phyloP scores from a whole-genome alignment of 1,284 basidiomycete genomes.

The Cutaneotrichosporon sp. region DNA sequence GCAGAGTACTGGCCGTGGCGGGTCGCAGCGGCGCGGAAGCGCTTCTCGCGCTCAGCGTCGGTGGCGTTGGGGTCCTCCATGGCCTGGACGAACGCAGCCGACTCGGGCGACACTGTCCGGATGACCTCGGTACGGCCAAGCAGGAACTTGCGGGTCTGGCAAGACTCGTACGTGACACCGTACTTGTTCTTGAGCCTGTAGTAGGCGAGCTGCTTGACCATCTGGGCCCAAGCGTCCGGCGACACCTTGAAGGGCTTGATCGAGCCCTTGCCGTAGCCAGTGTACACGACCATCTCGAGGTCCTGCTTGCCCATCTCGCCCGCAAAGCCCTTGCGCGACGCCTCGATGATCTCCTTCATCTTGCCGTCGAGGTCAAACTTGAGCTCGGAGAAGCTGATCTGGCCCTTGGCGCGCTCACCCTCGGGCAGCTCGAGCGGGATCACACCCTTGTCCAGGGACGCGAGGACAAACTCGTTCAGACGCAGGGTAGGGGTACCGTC shows the following conservation, averaged over 20 bases:
- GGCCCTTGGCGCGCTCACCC: conserved; percentile 46
- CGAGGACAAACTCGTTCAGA: conserved; percentile 90
- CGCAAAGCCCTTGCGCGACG: conserved; percentile 66
- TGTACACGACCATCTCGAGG: conserved; percentile 79
- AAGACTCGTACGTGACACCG: conserved; percentile 86
- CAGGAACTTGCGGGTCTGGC: conserved; percentile 90
- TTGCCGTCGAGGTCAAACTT: conserved; percentile 64
- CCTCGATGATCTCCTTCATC: conserved; percentile 48
- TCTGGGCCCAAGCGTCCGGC: conserved; percentile 91
- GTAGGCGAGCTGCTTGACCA: conserved; percentile 93
- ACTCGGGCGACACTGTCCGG: conserved; percentile 74
- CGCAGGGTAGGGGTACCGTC: conserved; percentile 94
- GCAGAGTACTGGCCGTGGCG: conserved; percentile 82
- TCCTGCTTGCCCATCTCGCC: conserved; percentile 73
- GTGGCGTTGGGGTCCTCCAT: conserved; percentile 63
- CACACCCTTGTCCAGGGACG: conserved; percentile 69
- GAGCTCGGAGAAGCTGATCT: conserved; percentile 59
- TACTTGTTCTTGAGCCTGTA: conserved; percentile 75
- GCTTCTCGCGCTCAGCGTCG: conserved; percentile 60
- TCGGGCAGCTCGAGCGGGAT: conserved; percentile 58
- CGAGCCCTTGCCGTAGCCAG: conserved; percentile 81
- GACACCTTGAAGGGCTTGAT: conserved; percentile 87
- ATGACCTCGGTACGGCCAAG: conserved; percentile 93
- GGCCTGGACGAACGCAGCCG: conserved; percentile 76
- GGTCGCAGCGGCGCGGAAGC: conserved; percentile 72